These are phyloP conservation scores for Carex littledalei DNA, from an alignment of 176 grass and related monocot species.

Conservation along the genomic window DNA sequence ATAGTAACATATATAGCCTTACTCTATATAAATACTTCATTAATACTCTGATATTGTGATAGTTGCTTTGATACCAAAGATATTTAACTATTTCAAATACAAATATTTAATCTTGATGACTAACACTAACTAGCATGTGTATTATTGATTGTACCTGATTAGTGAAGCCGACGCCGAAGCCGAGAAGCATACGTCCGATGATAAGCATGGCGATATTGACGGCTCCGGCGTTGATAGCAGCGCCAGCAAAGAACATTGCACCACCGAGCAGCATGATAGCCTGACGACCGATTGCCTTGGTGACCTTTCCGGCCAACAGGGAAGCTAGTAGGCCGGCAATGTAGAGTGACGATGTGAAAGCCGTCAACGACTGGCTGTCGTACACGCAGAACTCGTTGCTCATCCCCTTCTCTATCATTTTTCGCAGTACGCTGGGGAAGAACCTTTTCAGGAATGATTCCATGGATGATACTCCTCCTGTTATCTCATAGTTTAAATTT, in stretches of 20 bases:
- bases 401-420: slow-evolving; percentile 28
- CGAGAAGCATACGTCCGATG: slow-evolving; percentile 65
- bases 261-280: slow-evolving; percentile 54
- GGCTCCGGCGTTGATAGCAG: slow-evolving; percentile 47
- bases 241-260: slow-evolving; percentile 57
- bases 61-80: too few relatives aligned
- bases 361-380: slow-evolving; percentile 65
- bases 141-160: slow-evolving; percentile 51
- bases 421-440: slow-evolving; percentile 51
- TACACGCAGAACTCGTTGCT: slow-evolving; percentile 58
- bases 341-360: slow-evolving; percentile 83
- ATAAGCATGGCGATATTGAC: slow-evolving; percentile 83
- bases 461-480: slow-evolving; percentile 65
- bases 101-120: too few relatives aligned
- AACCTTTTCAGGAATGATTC: slow-evolving; percentile 56
- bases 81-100: too few relatives aligned
- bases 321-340: slow-evolving; percentile 54
- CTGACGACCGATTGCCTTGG: slow-evolving; percentile 48
- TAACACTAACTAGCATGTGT: neutral
- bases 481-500: neutral
- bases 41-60: too few relatives aligned
- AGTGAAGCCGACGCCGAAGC: slow-evolving; percentile 75
- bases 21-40: too few relatives aligned
- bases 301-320: slow-evolving; percentile 50
- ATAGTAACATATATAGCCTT: too few relatives aligned